Evolutionary conservation across 2,329 filamentous ascomycete species (phyloP), one percentile per base, ranked within the genome.

Genomic region (Fusarium citri): DNA sequence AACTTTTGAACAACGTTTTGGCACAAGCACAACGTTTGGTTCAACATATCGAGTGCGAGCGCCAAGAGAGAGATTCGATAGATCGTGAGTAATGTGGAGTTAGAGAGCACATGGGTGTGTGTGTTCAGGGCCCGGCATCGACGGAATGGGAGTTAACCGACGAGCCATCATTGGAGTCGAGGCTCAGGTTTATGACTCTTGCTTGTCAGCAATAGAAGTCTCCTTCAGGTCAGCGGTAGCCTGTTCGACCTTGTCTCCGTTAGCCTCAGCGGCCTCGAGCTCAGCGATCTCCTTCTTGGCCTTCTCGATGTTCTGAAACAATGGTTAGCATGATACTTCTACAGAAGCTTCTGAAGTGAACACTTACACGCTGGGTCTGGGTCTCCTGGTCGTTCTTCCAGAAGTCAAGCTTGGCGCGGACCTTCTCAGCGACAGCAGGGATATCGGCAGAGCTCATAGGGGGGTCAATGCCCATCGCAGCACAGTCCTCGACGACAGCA

Each of bases 271-370:
- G 56, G 83, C 81, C 76, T 98, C 95, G 59, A 98, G 88, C 73
- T 91, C 90, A 79, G 94, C 93, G 69, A 99, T 97, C 81, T 98
- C 94, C 82, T 95, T 95, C 86, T 97, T 92, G 66, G 96, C 96
- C 83, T 98, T 97, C 70, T 94, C 93, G 66, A 98, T 91, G 86
- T 99, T 99, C 96, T 98, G 76, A 28, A 42, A 26, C 41, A 10
- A 10, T 30, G 10, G 65, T 83, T 77, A 83, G 77, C 62, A 72
- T 69, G 56, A 9, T 34, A 55, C 14, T 30, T 18, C 34, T 7
- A 23, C 25, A 20, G 7, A 11, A 16, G 3, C 28, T 62, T 42
- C 20, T n/a, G 15, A n/a, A 20, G 46, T 41, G 72, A 83, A 22
- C 25, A 59, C 91, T 86, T 83, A 97, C 96, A 84, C 93, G 92